phyloP scores from a whole-genome alignment of 2,329 filamentous ascomycete species.

The Amauroascus niger region DNA sequence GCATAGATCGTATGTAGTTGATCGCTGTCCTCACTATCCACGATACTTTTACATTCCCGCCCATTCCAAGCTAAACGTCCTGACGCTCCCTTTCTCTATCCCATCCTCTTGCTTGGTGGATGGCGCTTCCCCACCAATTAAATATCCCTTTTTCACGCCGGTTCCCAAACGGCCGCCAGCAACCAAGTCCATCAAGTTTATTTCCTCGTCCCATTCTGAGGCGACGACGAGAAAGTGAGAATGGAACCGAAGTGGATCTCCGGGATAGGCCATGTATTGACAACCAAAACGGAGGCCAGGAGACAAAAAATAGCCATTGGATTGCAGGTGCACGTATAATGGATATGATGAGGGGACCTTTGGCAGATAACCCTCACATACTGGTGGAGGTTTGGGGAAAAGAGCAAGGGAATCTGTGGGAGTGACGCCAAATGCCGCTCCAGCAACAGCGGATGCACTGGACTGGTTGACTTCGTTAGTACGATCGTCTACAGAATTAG shows the following conservation, averaged over 20 bases:
- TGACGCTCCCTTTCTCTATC: slow-evolving; percentile 37
- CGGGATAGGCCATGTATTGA: slow-evolving; percentile 88
- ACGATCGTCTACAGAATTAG: slow-evolving; percentile 12
- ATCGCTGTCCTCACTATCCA: neutral
- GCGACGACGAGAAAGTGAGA: slow-evolving; percentile 86
- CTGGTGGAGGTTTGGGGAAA: slow-evolving; percentile 28
- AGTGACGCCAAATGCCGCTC: slow-evolving; percentile 34
- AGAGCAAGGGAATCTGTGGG: slow-evolving; percentile 44
- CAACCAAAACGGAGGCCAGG: slow-evolving; percentile 91
- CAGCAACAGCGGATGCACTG: slow-evolving; percentile 15
- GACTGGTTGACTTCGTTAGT: slow-evolving; percentile 9
- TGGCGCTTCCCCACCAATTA: slow-evolving; percentile 62
- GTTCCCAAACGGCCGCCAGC: slow-evolving; percentile 81
- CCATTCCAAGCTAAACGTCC: slow-evolving; percentile 85
- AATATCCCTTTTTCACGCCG: slow-evolving; percentile 88
- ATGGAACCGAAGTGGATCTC: slow-evolving; percentile 88
- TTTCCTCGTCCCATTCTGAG: slow-evolving; percentile 76
- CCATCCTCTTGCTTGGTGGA: slow-evolving; percentile 31
- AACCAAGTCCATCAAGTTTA: slow-evolving; percentile 75
- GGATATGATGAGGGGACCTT: slow-evolving; percentile 51
- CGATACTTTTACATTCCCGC: slow-evolving; percentile 62
- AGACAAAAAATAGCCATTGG: slow-evolving; percentile 72
- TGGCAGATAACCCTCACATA: slow-evolving; percentile 24
- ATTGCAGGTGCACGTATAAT: slow-evolving; percentile 71
- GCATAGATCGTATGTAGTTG: neutral